phyloP scores from a whole-genome alignment of 441 rosid genomes.

The Lepidium campestre region DNA sequence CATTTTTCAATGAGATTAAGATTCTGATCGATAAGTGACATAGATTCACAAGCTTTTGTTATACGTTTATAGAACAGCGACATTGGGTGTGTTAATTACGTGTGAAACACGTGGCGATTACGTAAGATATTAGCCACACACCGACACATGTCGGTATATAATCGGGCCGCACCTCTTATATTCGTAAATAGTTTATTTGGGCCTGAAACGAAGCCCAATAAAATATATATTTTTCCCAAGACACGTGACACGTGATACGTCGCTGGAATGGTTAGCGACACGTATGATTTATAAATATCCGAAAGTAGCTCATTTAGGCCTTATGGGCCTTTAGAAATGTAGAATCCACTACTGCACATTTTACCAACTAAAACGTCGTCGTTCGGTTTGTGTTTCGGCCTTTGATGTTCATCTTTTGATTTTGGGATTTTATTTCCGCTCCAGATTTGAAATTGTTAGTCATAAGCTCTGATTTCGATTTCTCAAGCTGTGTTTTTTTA shows the following conservation, averaged over 20 bases:
- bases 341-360: neutral
- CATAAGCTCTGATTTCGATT: neutral
- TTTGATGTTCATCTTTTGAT: neutral
- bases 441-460: slow-evolving; percentile 18
- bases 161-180: neutral
- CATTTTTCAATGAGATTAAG: neutral
- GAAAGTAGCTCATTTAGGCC: neutral
- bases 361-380: neutral
- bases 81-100: neutral
- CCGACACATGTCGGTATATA: neutral
- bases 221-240: neutral
- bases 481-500: neutral
- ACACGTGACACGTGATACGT: slow-evolving; percentile 10
- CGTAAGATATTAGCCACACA: neutral
- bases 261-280: neutral
- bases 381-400: neutral
- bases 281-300: neutral
- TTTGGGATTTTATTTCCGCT: slow-evolving; percentile 9
- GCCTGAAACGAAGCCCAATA: neutral
- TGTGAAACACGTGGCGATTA: slow-evolving; percentile 5
- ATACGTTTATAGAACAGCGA: neutral
- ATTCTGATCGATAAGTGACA: neutral
- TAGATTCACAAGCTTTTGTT: neutral
- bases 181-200: neutral
- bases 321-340: neutral